Evolutionary conservation across 306 rosid genomes (phyloP), one percentile per base, ranked within the genome.

Genomic region (Hippophae gyantsensis): DNA sequence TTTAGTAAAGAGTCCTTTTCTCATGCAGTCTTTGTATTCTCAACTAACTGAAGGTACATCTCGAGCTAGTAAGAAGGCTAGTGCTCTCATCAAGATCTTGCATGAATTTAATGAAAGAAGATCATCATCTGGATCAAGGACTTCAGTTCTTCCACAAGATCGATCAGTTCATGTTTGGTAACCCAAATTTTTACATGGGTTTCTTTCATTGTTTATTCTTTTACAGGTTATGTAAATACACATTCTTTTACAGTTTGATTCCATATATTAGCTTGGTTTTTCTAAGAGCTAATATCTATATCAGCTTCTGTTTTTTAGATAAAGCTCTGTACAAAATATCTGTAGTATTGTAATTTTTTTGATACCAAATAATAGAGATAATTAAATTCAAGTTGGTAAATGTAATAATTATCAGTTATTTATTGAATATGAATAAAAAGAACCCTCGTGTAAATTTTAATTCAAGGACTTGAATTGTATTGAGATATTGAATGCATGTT

Each of bases 11-110:
- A 76, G 69, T 63, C 45, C 80, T 62, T 71, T 80, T 44, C 82
- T 88, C 0, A 92, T 88, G 87, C 79, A 73, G 64, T 72, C 84
- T 1, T 73, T 92, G 26, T 92, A 88, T 76, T 80, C 79, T 38
- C 56, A 74, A 63, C 57, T 88, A 6, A 72, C 79, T 32, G 84
- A 79, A 74, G 92, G 95, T 59, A 78, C 98, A 9, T 76, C 76
- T 56, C 60, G 87, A 65, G 84, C 77, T 55, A 68, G 80, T 69
- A 85, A 68, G 65, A 85, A 76, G 71, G 86, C 92, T 7, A 76
- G 83, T 78, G 64, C 80, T 77, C 83, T 90, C 54, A 83, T 90
- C 60, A 79, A 70, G 65, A 46, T 83, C 70, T 82, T 87, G 52
- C 95, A 90, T 53, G 86, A 79, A 49, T 83, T 74, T 73, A 48